Conservation (phyloP, 2,329 filamentous ascomycete species). For the Byssochlamys sp. region DNA sequence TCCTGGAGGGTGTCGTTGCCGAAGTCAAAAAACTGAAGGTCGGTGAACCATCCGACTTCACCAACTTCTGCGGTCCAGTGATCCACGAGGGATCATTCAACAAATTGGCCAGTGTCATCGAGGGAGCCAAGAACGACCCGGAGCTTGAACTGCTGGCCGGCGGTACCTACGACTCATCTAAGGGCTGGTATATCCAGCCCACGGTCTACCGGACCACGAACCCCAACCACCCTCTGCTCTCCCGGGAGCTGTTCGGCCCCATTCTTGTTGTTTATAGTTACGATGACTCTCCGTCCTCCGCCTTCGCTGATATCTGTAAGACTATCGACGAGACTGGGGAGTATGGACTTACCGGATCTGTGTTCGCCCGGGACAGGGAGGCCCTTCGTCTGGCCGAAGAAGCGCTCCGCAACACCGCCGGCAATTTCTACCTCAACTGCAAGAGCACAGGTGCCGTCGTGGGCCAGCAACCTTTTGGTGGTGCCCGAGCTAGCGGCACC, state of each 20-base stretch:
- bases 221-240: constrained; percentile 63
- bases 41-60: constrained; percentile 59
- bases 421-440: constrained; percentile 37
- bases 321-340: constrained; percentile 33
- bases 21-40: constrained; percentile 63
- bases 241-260: constrained; percentile 73
- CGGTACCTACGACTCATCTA: constrained; percentile 65
- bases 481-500: constrained; percentile 57
- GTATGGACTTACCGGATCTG: constrained; percentile 35
- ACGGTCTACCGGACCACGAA: constrained; percentile 70
- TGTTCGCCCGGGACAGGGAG: constrained; percentile 32
- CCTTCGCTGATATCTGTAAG: constrained; percentile 52
- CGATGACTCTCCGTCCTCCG: constrained; percentile 52
- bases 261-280: constrained; percentile 68
- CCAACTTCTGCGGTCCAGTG: constrained; percentile 77
- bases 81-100: constrained; percentile 76
- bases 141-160: constrained; percentile 65
- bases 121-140: constrained; percentile 65
- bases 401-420: constrained; percentile 28
- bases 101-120: constrained; percentile 67
- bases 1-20: constrained; percentile 56
- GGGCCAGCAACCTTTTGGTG: constrained; percentile 64
- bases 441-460: constrained; percentile 60
- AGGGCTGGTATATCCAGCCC: constrained; percentile 75
- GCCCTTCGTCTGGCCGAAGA: constrained; percentile 28